Evolutionary conservation across 768 basidiomycete genomes (phyloP).

Genomic region (Mycena crocata): DNA sequence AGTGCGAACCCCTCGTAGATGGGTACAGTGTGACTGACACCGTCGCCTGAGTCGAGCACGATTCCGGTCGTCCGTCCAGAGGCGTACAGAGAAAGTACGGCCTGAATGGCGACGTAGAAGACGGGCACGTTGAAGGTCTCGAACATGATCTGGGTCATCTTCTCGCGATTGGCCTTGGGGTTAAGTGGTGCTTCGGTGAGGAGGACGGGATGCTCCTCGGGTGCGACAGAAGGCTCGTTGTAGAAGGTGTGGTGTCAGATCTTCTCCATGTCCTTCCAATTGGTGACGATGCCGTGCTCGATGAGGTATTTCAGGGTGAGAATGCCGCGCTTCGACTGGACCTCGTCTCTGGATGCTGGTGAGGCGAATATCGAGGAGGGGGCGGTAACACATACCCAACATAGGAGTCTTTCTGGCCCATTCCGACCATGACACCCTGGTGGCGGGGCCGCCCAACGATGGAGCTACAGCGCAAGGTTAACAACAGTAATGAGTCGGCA

Average conservation of each 20-base stretch:
- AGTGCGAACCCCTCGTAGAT: slow-evolving; percentile 81
- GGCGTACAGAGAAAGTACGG: slow-evolving; percentile 76
- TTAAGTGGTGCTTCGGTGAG: slow-evolving; percentile 79
- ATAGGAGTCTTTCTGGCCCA: slow-evolving; percentile 84
- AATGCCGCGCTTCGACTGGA: slow-evolving; percentile 81
- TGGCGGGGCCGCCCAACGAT: slow-evolving; percentile 81
- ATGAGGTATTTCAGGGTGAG: slow-evolving; percentile 84
- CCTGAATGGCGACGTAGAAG: slow-evolving; percentile 80
- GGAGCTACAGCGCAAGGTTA: slow-evolving; percentile 45
- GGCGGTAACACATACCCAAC: slow-evolving; percentile 60
- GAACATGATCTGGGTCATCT: slow-evolving; percentile 85
- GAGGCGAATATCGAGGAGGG: not conserved
- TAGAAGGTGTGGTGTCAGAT: slow-evolving; percentile 69
- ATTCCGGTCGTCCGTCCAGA: slow-evolving; percentile 81
- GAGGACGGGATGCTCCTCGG: slow-evolving; percentile 79
- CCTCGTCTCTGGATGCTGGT: slow-evolving; percentile 67
- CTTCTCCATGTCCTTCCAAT: slow-evolving; percentile 38
- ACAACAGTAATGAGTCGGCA: not conserved
- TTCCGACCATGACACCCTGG: slow-evolving; percentile 82
- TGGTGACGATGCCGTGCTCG: slow-evolving; percentile 38
- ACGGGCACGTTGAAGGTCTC: slow-evolving; percentile 81
- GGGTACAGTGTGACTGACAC: slow-evolving; percentile 78
- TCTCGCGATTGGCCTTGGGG: slow-evolving; percentile 79
- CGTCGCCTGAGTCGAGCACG: slow-evolving; percentile 81
- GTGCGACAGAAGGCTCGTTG: slow-evolving; percentile 81